A percentile compares a stretch with the other conserved stretches of the same genome.
Conservation (phyloP, 1,284 basidiomycete species). For the Cutaneotrichosporon sp. region DNA sequence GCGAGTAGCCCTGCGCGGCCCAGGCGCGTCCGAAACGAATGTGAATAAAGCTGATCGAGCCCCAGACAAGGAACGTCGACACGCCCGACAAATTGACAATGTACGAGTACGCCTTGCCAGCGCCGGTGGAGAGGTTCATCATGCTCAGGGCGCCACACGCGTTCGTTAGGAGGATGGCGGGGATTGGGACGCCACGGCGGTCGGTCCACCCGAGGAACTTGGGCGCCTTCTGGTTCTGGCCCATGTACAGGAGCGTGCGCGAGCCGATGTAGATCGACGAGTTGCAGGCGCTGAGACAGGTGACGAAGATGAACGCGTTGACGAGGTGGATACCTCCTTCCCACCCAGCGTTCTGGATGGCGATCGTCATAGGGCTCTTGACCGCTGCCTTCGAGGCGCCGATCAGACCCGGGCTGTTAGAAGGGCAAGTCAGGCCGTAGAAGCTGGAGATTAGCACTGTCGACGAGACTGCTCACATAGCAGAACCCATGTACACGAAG, state of each 20-base stretch:
- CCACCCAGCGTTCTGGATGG: slow-evolving; percentile 66
- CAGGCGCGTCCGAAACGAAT: slow-evolving; percentile 56
- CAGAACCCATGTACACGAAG: slow-evolving; percentile 65
- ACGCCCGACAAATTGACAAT: slow-evolving; percentile 38
- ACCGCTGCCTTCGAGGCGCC: slow-evolving; percentile 60
- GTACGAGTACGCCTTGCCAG: slow-evolving; percentile 36
- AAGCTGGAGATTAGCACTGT: slow-evolving; percentile 41
- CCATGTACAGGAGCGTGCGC: slow-evolving; percentile 43
- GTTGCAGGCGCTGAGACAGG: slow-evolving; percentile 49
- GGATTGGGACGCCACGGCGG: slow-evolving; percentile 52
- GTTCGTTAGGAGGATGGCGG: slow-evolving; percentile 46
- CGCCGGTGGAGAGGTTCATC: slow-evolving; percentile 41
- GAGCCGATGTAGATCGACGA: slow-evolving; percentile 48
- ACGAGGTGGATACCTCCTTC: slow-evolving; percentile 65
- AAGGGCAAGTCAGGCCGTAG: slow-evolving; percentile 75
- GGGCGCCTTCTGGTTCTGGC: slow-evolving; percentile 46
- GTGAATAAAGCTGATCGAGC: slow-evolving; percentile 32
- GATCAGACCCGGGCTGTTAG: slow-evolving; percentile 61
- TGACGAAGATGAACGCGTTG: slow-evolving; percentile 65
- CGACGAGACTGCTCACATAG: slow-evolving; percentile 31
- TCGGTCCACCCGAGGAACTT: slow-evolving; percentile 47
- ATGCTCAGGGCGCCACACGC: slow-evolving; percentile 50
- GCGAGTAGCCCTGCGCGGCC: slow-evolving; percentile 47
- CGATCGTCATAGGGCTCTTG: slow-evolving; percentile 81
- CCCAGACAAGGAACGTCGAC: slow-evolving; percentile 35